Evolutionary conservation across 78 protist genomes (phyloP).

Genomic region (Salpingoeca rosetta): DNA sequence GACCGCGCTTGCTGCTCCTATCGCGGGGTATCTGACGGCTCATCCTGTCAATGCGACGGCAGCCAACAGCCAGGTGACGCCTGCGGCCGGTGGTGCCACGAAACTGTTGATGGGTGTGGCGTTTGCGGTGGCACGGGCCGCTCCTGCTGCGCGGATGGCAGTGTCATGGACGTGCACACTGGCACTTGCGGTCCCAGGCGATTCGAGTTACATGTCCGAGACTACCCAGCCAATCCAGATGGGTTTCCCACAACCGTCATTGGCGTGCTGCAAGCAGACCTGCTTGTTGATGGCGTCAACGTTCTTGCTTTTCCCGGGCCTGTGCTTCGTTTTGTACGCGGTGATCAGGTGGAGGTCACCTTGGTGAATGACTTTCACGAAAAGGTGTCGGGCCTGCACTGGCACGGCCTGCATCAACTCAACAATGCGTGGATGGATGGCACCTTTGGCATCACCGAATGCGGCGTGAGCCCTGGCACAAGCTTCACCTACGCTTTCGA

Average conservation of each 20-base stretch:
- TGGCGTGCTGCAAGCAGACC: neutral
- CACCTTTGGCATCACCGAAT: slow-evolving; percentile 7
- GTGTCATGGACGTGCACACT: neutral
- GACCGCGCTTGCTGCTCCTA: neutral
- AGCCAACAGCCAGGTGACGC: neutral
- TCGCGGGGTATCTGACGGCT: neutral
- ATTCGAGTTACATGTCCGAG: neutral
- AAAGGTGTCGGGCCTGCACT: neutral
- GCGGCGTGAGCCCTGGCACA: neutral
- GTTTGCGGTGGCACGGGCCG: neutral
- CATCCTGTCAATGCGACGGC: neutral
- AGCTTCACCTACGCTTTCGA: slow-evolving; percentile 7
- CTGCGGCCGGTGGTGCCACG: neutral
- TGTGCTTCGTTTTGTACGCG: neutral
- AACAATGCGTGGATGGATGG: slow-evolving; percentile 13
- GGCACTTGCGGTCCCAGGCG: neutral
- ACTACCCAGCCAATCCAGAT: neutral
- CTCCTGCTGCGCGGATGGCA: neutral
- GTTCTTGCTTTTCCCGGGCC: slow-evolving; percentile 15
- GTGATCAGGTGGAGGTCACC: slow-evolving; percentile 18
- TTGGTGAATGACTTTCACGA: neutral
- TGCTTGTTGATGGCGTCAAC: neutral
- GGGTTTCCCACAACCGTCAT: neutral
- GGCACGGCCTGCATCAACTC: slow-evolving; percentile 8
- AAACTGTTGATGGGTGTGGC: neutral